Percentiles rank a stretch among this genome's conserved stretches.
Conservation (phyloP, 2,329 filamentous ascomycete species). For the Diplodia mutila region DNA sequence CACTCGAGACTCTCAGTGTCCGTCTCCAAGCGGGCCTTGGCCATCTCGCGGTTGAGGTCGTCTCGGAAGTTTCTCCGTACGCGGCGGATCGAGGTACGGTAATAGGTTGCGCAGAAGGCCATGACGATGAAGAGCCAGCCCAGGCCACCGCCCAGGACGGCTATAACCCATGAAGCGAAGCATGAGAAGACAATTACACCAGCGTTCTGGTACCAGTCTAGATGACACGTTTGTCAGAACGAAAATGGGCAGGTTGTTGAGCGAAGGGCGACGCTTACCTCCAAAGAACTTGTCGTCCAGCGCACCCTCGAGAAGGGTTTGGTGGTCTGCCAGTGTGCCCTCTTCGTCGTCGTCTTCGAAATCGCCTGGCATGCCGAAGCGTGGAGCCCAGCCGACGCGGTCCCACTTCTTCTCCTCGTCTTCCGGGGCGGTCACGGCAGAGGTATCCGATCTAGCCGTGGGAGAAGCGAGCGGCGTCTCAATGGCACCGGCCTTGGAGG, state of each 20-base stretch:
- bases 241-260: not conserved
- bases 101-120: conserved; percentile 91
- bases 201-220: conserved; percentile 98
- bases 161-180: conserved; percentile 85
- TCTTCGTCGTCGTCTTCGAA: conserved; percentile 59
- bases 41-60: conserved; percentile 86
- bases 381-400: conserved; percentile 83
- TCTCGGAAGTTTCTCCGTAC: conserved; percentile 95
- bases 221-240: not conserved
- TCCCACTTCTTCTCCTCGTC: conserved; percentile 55
- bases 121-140: conserved; percentile 94
- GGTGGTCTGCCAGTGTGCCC: conserved; percentile 76
- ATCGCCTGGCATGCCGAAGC: conserved; percentile 64
- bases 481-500: conserved; percentile 71
- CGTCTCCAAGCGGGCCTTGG: conserved; percentile 82
- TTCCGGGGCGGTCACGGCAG: conserved; percentile 44
- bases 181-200: conserved; percentile 94
- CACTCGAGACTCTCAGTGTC: conserved; percentile 94
- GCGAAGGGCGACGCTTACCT: conserved; percentile 53
- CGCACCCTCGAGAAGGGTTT: conserved; percentile 82
- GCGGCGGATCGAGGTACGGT: conserved; percentile 89
- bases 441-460: conserved; percentile 37
- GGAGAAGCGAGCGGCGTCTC: conserved; percentile 55
- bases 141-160: conserved; percentile 85
- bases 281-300: conserved; percentile 90